These are phyloP conservation scores for Lecanoromycetidae sp. DNA, from an alignment of 2,329 filamentous ascomycete genomes.

Conservation along the genomic window DNA sequence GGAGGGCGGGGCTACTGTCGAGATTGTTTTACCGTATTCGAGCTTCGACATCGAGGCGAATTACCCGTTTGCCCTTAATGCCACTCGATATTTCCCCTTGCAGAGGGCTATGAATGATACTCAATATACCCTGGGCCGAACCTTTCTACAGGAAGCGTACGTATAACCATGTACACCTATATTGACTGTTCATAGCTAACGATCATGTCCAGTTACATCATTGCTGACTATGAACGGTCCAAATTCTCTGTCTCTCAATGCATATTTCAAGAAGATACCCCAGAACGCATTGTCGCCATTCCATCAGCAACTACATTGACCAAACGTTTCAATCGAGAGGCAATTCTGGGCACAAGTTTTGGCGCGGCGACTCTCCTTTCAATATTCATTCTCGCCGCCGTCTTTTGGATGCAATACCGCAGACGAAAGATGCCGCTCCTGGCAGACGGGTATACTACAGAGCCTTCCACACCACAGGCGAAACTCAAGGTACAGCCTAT, in stretches of 20 bases:
- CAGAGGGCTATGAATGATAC: conserved; percentile 29
- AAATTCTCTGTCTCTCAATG: conserved; percentile 17
- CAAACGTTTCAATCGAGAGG: neutral
- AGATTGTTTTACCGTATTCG: conserved; percentile 32
- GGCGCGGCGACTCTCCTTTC: neutral
- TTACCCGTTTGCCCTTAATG: neutral
- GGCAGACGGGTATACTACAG: neutral
- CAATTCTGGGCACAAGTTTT: neutral
- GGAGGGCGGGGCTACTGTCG: conserved; percentile 21
- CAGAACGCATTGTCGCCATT: conserved; percentile 9
- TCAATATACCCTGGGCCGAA: conserved; percentile 39
- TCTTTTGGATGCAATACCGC: neutral
- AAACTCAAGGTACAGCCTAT: neutral
- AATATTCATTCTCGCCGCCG: neutral
- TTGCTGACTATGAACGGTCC: conserved; percentile 14
- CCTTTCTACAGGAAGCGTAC: conserved; percentile 39
- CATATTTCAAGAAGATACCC: conserved; percentile 7
- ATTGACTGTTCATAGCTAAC: neutral
- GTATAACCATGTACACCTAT: neutral
- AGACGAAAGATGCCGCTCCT: neutral
- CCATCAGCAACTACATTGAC: neutral
- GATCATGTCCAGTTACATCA: conserved; percentile 6
- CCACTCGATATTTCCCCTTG: conserved; percentile 36
- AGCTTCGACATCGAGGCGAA: conserved; percentile 38
- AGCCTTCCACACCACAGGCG: neutral